phyloP scores from a whole-genome alignment of 192 early-diverging fungal species.

The Coemansia sp. region DNA sequence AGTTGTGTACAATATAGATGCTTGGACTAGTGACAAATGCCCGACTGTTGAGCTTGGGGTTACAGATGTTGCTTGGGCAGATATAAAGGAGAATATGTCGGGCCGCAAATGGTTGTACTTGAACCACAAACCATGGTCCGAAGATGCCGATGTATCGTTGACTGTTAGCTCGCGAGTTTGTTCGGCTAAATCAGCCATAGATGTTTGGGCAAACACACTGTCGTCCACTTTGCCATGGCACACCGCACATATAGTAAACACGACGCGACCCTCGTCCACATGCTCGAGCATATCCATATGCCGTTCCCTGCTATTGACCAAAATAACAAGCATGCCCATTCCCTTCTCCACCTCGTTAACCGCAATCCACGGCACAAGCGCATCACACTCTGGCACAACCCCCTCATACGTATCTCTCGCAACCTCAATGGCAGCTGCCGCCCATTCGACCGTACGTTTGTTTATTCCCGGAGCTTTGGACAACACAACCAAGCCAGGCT shows the following conservation, averaged over 20 bases:
- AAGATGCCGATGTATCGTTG: not conserved
- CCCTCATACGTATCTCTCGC: not conserved
- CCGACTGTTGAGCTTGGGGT: constrained; percentile 24
- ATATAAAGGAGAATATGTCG: constrained; percentile 27
- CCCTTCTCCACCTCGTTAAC: constrained; percentile 60
- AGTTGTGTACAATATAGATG: constrained; percentile 16
- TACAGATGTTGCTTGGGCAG: constrained; percentile 1
- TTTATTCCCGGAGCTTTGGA: constrained; percentile 59
- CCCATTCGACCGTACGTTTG: constrained; percentile 25
- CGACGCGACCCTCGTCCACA: constrained; percentile 11
- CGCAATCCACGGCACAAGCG: constrained; percentile 36
- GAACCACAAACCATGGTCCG: constrained; percentile 20
- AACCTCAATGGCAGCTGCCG: constrained; percentile 13
- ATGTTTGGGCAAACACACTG: constrained; percentile 17
- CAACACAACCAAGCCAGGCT: constrained; percentile 55
- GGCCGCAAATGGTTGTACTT: constrained; percentile 29
- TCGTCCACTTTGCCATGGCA: constrained; percentile 46
- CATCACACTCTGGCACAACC: not conserved
- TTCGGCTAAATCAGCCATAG: constrained; percentile 13
- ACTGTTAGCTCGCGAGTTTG: not conserved
- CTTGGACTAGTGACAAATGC: constrained; percentile 28
- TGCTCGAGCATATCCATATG: not conserved
- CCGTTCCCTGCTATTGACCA: constrained; percentile 22
- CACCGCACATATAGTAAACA: constrained; percentile 34
- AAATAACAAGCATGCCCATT: constrained; percentile 52